These are phyloP conservation scores for Peronosclerospora sorghi DNA, from an alignment of 352 stramenopile genomes.

Conservation along the genomic window DNA sequence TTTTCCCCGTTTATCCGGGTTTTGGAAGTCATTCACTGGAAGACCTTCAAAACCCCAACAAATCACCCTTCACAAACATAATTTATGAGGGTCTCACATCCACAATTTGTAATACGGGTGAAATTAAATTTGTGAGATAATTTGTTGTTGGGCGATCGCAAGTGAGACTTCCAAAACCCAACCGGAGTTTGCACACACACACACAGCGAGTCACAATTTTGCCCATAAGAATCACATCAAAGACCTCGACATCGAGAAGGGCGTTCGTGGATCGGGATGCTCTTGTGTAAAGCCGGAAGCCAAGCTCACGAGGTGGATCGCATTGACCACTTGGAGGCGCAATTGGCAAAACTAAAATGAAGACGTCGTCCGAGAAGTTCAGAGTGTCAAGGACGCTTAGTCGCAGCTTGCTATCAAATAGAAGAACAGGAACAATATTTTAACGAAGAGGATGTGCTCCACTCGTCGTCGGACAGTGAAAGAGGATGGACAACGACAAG, in stretches of 20 bases:
- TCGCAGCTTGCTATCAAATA: slow-evolving; percentile 31
- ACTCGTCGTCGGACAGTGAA: slow-evolving; percentile 5
- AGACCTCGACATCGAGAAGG: slow-evolving; percentile 39
- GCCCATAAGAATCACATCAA: slow-evolving; percentile 26
- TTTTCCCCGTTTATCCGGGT: too few relatives aligned
- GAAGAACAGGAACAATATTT: slow-evolving; percentile 21
- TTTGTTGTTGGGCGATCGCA: too few relatives aligned
- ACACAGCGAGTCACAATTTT: too few relatives aligned
- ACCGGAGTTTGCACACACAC: too few relatives aligned
- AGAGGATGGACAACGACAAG: slow-evolving; percentile 2
- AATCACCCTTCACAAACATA: too few relatives aligned
- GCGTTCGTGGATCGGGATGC: slow-evolving; percentile 28
- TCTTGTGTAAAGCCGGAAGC: slow-evolving; percentile 30
- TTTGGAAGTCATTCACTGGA: too few relatives aligned
- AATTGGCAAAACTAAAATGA: slow-evolving; percentile 46
- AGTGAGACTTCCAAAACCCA: too few relatives aligned
- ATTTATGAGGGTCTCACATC: too few relatives aligned
- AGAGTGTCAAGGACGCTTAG: slow-evolving; percentile 50
- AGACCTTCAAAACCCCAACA: too few relatives aligned
- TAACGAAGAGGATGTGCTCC: slow-evolving; percentile 10
- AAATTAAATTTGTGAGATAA: too few relatives aligned
- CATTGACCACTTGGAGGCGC: slow-evolving; percentile 53
- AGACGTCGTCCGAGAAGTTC: slow-evolving; percentile 44
- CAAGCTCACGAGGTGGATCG: slow-evolving; percentile 33
- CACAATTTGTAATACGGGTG: too few relatives aligned